These are phyloP conservation scores for Vitis rupestris DNA, from an alignment of 164 flowering plant genomes.

Conservation along the genomic window DNA sequence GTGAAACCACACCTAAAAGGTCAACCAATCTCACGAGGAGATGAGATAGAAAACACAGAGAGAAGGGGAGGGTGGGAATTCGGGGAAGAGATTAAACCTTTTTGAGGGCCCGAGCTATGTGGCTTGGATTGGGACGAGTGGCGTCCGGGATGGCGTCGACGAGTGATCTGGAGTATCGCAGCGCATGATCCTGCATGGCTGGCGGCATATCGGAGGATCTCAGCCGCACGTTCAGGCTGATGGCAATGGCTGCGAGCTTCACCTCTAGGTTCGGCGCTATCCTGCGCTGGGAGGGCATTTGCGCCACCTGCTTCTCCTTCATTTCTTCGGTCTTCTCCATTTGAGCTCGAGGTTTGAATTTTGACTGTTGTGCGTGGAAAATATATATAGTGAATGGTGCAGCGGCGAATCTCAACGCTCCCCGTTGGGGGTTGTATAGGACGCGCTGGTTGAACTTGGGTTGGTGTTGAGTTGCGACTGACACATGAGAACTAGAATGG, in stretches of 20 bases:
- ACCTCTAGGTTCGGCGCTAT: conserved; percentile 4
- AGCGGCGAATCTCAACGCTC: no score
- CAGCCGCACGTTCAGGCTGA: conserved; percentile 27
- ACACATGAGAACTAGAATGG: no score
- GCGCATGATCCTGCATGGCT: conserved; percentile 41
- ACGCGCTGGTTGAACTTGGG: no score
- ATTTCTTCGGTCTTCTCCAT: not conserved
- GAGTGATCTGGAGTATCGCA: conserved; percentile 29
- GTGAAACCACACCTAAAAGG: not conserved
- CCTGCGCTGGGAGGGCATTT: not conserved
- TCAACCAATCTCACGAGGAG: not conserved
- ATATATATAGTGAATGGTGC: no score
- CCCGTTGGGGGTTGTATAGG: no score
- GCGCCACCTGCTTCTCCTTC: not conserved
- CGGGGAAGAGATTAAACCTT: conserved; percentile 17
- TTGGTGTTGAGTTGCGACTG: no score
- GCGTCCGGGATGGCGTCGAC: conserved; percentile 10
- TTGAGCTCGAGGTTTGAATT: not conserved
- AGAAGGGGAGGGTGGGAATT: not conserved
- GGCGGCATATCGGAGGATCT: conserved; percentile 41
- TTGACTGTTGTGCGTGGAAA: no score
- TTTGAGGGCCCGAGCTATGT: conserved; percentile 40
- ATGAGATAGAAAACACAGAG: not conserved
- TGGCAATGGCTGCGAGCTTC: conserved; percentile 30
- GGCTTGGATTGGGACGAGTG: conserved; percentile 25